Percentiles rank a stretch among this genome's conserved stretches.
These are phyloP conservation scores for Alternaria longipes DNA, from an alignment of 2,329 filamentous ascomycete genomes.

Conservation along the genomic window DNA sequence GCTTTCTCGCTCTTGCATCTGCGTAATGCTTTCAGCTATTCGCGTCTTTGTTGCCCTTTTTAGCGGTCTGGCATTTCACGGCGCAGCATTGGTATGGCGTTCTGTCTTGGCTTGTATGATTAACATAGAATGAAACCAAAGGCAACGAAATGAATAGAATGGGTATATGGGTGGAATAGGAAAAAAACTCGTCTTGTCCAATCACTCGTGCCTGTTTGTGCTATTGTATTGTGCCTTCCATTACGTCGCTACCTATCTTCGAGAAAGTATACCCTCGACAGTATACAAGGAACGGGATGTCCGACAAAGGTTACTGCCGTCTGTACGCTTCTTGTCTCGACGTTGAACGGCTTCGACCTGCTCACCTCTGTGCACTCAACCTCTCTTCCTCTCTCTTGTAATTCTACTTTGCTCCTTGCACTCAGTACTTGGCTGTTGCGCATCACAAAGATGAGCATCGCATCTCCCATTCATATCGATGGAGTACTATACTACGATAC, in stretches of 20 bases:
- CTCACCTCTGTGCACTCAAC: not conserved
- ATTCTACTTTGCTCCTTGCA: not conserved
- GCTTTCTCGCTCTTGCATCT: constrained; percentile 4
- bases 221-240: not conserved
- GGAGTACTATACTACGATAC: not conserved
- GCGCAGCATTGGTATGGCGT: constrained; percentile 15
- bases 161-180: not conserved
- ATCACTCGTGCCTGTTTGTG: not conserved
- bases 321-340: not conserved
- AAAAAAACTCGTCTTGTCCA: not conserved
- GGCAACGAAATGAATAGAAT: constrained; percentile 1
- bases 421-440: not conserved
- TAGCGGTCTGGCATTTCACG: constrained; percentile 8
- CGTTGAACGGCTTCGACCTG: not conserved
- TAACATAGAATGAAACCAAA: constrained; percentile 9
- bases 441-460: not conserved
- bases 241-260: not conserved
- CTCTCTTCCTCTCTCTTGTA: not conserved
- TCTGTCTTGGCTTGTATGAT: constrained; percentile 4
- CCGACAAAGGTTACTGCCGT: not conserved
- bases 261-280: not conserved
- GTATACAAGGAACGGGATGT: not conserved
- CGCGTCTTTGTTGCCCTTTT: constrained; percentile 1
- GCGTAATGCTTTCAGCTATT: not conserved
- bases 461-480: not conserved